phyloP scores from a whole-genome alignment of 495 filamentous ascomycete genomes.

The Bombardia bombarda region DNA sequence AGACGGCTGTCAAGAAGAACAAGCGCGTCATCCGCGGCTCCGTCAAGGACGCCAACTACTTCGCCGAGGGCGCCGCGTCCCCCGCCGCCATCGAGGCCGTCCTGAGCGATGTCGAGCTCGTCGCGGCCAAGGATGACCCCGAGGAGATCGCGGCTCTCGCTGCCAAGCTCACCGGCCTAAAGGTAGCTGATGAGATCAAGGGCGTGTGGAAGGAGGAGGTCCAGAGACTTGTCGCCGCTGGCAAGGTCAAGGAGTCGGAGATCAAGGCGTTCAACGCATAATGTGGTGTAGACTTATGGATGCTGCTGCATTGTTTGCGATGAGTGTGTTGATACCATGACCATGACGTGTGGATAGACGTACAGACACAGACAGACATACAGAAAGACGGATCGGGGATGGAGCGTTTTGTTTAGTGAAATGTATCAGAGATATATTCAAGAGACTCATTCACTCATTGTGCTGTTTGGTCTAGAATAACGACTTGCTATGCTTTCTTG shows the following conservation, averaged over 20 bases:
- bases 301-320: not conserved
- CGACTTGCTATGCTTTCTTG: too few relatives aligned
- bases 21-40: slow-evolving; percentile 85
- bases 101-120: slow-evolving; percentile 78
- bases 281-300: not conserved
- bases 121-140: slow-evolving; percentile 79
- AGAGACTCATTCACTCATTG: too few relatives aligned
- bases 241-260: slow-evolving; percentile 79
- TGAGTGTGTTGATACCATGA: not conserved
- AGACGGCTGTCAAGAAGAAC: slow-evolving; percentile 99
- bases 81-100: slow-evolving; percentile 70
- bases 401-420: too few relatives aligned
- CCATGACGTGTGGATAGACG: too few relatives aligned
- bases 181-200: slow-evolving; percentile 63
- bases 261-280: slow-evolving; percentile 33
- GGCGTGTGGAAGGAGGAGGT: slow-evolving; percentile 58
- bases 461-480: too few relatives aligned
- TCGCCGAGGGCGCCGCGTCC: slow-evolving; percentile 57
- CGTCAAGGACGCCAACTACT: slow-evolving; percentile 96
- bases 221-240: slow-evolving; percentile 62
- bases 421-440: too few relatives aligned
- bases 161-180: slow-evolving; percentile 65
- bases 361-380: not conserved
- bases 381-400: too few relatives aligned
- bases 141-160: slow-evolving; percentile 81